phyloP scores from a whole-genome alignment of 371 early-diverging fungal species.

The Polyrhizophydium stewartii region DNA sequence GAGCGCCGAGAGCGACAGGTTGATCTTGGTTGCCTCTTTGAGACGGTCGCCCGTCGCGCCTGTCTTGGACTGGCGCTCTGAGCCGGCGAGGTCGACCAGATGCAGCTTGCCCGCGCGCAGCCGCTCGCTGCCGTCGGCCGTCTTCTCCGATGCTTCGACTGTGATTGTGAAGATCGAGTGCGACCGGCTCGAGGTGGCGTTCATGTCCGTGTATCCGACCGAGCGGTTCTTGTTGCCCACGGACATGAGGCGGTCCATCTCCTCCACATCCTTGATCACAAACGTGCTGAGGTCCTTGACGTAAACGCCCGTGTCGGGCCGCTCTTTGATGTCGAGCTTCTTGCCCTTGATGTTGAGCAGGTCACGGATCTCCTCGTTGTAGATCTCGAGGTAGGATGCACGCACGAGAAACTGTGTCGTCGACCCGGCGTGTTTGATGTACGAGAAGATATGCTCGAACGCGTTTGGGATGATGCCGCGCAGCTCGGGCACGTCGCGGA shows the following conservation, averaged over 20 bases:
- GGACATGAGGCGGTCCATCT: constrained; percentile 53
- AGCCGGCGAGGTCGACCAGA: constrained; percentile 73
- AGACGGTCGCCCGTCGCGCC: constrained; percentile 58
- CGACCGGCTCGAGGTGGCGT: constrained; percentile 50
- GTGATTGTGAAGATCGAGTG: constrained; percentile 66
- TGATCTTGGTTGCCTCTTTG: constrained; percentile 71
- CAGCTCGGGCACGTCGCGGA: constrained; percentile 43
- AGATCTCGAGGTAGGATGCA: constrained; percentile 84
- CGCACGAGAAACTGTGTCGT: constrained; percentile 63
- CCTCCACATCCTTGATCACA: constrained; percentile 50
- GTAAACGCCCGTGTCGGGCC: constrained; percentile 55
- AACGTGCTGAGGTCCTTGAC: constrained; percentile 53
- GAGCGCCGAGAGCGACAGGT: constrained; percentile 58
- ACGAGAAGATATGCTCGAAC: constrained; percentile 50
- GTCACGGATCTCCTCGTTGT: constrained; percentile 89
- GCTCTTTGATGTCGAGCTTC: constrained; percentile 56
- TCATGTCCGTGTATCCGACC: constrained; percentile 63
- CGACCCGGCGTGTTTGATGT: constrained; percentile 32
- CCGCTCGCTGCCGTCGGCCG: constrained; percentile 33
- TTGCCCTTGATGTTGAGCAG: constrained; percentile 58
- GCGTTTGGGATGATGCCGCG: constrained; percentile 55
- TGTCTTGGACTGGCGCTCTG: constrained; percentile 62
- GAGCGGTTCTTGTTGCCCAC: constrained; percentile 55
- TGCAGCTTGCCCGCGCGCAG: constrained; percentile 55
- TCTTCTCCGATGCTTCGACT: constrained; percentile 41